Evolutionary conservation across 208 protist genomes (phyloP).

Genomic region (Acanthamoeba sp.): DNA sequence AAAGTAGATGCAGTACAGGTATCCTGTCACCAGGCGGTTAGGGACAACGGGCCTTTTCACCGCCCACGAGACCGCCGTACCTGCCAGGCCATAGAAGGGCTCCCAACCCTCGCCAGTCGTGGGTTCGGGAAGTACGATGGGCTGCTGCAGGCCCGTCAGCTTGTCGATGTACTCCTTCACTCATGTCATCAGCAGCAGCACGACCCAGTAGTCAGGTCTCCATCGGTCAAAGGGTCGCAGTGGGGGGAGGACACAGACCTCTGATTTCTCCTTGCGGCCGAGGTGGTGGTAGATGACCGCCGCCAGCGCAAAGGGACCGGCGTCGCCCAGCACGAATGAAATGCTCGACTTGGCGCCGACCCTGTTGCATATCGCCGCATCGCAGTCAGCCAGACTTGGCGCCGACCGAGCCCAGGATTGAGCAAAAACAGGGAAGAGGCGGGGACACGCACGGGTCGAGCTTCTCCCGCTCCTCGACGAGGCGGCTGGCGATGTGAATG

Average conservation of each 20-base stretch:
- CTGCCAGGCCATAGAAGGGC: constrained; percentile 22
- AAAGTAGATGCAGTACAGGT: constrained; percentile 42
- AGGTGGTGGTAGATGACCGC: constrained; percentile 65
- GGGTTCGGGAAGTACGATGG: not conserved
- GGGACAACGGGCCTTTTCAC: too few relatives aligned
- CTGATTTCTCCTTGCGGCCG: not conserved
- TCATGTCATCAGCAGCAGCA: too few relatives aligned
- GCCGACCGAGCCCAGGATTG: too few relatives aligned
- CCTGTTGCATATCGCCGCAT: not conserved
- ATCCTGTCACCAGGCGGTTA: too few relatives aligned
- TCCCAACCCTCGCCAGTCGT: not conserved
- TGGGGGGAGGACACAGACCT: too few relatives aligned
- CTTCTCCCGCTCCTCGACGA: not conserved
- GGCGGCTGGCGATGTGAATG: not conserved
- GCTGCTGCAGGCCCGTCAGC: not conserved
- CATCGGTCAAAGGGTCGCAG: too few relatives aligned
- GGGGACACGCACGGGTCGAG: not conserved
- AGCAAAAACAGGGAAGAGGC: too few relatives aligned
- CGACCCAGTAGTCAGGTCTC: too few relatives aligned
- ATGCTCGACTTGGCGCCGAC: not conserved
- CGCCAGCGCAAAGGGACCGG: constrained; percentile 17
- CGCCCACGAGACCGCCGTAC: not conserved
- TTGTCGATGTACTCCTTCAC: constrained; percentile 54
- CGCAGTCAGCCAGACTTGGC: too few relatives aligned
- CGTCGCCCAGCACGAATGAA: not conserved